phyloP scores from a whole-genome alignment of 768 basidiomycete genomes.

The Russula olivacea region DNA sequence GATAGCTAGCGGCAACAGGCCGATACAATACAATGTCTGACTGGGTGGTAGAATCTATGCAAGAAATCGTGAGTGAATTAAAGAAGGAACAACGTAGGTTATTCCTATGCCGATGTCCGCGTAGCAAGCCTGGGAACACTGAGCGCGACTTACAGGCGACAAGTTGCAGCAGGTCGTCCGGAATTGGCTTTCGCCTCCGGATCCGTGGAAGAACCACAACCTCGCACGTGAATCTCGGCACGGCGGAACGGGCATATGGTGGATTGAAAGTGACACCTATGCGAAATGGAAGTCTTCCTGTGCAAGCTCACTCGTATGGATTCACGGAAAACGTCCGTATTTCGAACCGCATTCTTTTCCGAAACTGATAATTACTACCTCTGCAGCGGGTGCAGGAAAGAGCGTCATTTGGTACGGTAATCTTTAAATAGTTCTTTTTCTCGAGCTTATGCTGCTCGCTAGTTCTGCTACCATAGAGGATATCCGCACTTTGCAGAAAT shows the following conservation, averaged over 20 bases:
- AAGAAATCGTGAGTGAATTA: neutral
- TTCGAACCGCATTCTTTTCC: neutral
- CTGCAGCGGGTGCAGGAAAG: conserved; percentile 5
- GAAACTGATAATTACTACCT: neutral
- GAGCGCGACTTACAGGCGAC: neutral
- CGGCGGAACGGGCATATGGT: neutral
- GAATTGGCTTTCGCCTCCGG: conserved; percentile 6
- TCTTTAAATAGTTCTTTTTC: neutral
- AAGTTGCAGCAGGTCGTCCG: neutral
- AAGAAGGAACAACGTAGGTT: neutral
- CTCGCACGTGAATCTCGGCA: neutral
- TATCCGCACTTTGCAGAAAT: neutral
- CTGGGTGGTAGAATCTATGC: neutral
- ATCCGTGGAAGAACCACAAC: conserved; percentile 1
- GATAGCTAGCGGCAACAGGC: neutral
- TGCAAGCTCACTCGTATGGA: neutral
- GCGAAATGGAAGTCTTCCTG: neutral
- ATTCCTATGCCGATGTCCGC: too few relatives aligned
- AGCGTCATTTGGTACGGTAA: neutral
- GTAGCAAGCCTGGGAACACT: neutral
- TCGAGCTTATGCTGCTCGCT: too few relatives aligned
- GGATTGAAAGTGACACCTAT: neutral
- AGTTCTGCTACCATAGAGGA: neutral
- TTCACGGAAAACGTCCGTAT: conserved; percentile 6
- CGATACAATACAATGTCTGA: neutral